Percentiles rank a stretch among this genome's conserved stretches.
phyloP scores from a whole-genome alignment of 768 basidiomycete genomes.

The Macrocybe gigantea region DNA sequence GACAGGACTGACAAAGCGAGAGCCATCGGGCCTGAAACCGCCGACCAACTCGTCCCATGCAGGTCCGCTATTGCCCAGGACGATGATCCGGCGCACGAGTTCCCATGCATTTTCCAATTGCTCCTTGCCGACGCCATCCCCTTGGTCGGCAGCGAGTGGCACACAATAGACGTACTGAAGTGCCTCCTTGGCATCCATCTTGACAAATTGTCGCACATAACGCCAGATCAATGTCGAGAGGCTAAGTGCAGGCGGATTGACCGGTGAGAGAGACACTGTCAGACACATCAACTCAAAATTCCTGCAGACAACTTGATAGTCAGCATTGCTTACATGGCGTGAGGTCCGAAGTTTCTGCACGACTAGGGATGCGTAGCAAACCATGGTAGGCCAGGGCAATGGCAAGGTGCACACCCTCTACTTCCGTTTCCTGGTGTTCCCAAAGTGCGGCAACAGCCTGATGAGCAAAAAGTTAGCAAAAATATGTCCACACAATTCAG shows the following conservation, averaged over 20 bases:
- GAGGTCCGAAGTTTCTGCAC: slow-evolving; percentile 79
- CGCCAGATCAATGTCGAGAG: slow-evolving; percentile 86
- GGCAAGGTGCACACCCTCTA: slow-evolving; percentile 92
- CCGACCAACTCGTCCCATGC: slow-evolving; percentile 94
- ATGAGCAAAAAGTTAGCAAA: neutral
- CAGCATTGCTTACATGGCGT: slow-evolving; percentile 57
- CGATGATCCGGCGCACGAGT: slow-evolving; percentile 70
- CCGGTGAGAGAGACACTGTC: slow-evolving; percentile 65
- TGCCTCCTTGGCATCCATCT: slow-evolving; percentile 89
- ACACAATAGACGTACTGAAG: slow-evolving; percentile 93
- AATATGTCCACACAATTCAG: neutral
- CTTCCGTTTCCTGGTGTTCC: slow-evolving; percentile 80
- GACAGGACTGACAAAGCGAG: slow-evolving; percentile 65
- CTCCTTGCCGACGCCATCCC: slow-evolving; percentile 66
- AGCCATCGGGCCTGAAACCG: slow-evolving; percentile 85
- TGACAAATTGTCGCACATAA: slow-evolving; percentile 88
- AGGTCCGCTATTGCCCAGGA: slow-evolving; percentile 69
- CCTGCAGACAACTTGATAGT: neutral
- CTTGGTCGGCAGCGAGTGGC: slow-evolving; percentile 69
- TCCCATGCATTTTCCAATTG: slow-evolving; percentile 83
- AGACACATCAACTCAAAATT: neutral
- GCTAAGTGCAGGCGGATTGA: slow-evolving; percentile 66
- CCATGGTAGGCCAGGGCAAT: slow-evolving; percentile 93
- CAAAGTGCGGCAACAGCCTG: slow-evolving; percentile 89
- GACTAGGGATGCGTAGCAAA: slow-evolving; percentile 74